Base-by-base conservation (phyloP, 1,284 basidiomycete species). In the Cutaneotrichosporon dermatis region DNA sequence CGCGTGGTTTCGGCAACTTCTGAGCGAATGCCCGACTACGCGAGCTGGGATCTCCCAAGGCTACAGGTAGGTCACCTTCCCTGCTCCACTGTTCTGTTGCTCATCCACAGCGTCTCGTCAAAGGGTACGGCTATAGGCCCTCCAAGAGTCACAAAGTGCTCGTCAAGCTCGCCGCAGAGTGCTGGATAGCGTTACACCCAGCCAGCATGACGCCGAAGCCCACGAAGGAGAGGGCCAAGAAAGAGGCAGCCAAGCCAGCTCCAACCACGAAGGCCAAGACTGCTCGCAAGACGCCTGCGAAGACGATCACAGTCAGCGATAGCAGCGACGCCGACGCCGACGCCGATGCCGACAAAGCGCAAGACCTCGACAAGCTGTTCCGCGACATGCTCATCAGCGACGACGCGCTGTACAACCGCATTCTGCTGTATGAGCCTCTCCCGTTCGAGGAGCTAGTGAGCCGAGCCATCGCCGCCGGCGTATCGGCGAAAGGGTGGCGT, bases 381-480 rank as follows among this genome's bases (percentile, higher is more conserved):
- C 55, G 65, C 44, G 45, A 51, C 34, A 69, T 73, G 69, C 69
- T 77, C 54, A 57, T 57, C 43, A 57, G 60, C 13, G 72, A 74
- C 56, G 42, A 59, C 4, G 65, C 62, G 39, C 55, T 76, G 25
- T 75, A 67, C 44, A 40, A 68, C 8, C 68, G 72, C n/a, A 65
- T 76, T 2, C 60, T 77, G 13, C 68, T 72, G 36, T 78, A 78
- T 58, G 76, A 76, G 72, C 77, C 77, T 0, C 70, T 78, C 25
- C 62, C 62, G 13, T 76, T 76, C 43, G 75, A 76, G 43, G 74
- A 76, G 58, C 59, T 78, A 11, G 60, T 76, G 16, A 67, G 63
- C 46, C 72, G 69, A 41, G 66, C 67, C 1, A 63, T 73, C 10
- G 61, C 60, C 9, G 56, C 60, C 5, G 73, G 73, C 4, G 69